Conservation (phyloP, 208 protist genomes). For the Vickermania ingenoplastis region DNA sequence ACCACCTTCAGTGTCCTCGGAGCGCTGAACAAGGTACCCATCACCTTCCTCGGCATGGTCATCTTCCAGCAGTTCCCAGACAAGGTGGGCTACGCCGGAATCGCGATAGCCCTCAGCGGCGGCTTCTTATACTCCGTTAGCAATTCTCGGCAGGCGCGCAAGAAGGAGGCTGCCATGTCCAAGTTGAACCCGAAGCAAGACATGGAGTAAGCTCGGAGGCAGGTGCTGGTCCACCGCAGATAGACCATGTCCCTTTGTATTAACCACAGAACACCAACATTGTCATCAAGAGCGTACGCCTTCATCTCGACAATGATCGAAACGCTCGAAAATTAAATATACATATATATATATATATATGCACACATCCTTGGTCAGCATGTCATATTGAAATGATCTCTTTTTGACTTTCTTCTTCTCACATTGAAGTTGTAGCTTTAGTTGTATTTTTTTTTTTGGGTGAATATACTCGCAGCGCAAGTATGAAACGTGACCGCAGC, state of each 20-base stretch:
- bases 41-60: constrained; percentile 74
- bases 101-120: constrained; percentile 52
- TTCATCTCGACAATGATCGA: no score
- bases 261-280: no score
- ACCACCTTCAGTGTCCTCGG: constrained; percentile 86
- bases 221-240: no score
- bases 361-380: neutral
- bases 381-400: neutral
- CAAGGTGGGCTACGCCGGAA: constrained; percentile 48
- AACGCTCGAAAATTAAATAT: no score
- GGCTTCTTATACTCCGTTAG: constrained; percentile 70
- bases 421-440: neutral
- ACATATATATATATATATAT: no score
- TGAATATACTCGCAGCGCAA: neutral
- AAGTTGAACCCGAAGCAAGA: no score
- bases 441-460: constrained; percentile 6
- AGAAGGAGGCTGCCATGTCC: constrained; percentile 4
- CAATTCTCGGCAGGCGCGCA: constrained; percentile 31
- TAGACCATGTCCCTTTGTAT: no score
- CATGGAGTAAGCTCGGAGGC: no score
- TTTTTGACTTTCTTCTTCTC: neutral
- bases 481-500: neutral
- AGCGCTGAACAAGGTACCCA: constrained; percentile 75
- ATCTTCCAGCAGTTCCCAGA: constrained; percentile 79
- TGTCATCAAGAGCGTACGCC: no score